Evolutionary conservation across 2,329 filamentous ascomycete species (phyloP).

Genomic region (Pseudogymnoascus sp.): DNA sequence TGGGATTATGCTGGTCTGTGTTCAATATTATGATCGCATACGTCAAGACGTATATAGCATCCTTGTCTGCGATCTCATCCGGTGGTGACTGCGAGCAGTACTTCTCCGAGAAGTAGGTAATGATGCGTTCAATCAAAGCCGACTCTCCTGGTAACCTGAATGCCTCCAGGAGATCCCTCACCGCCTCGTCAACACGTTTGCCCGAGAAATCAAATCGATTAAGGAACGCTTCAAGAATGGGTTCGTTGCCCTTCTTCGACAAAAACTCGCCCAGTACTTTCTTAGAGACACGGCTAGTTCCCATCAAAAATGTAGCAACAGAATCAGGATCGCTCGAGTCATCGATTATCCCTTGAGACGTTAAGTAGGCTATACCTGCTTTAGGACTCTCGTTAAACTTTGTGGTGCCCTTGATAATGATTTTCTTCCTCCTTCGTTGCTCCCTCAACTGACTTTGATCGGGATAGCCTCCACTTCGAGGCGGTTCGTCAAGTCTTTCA

Average conservation of each 20-base stretch:
- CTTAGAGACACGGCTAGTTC: constrained; percentile 83
- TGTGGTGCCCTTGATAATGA: constrained; percentile 77
- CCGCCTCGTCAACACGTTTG: constrained; percentile 82
- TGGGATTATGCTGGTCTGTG: constrained; percentile 93
- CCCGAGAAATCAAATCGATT: constrained; percentile 79
- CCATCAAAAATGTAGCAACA: constrained; percentile 79
- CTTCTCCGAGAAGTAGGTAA: constrained; percentile 78
- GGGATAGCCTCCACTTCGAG: constrained; percentile 56
- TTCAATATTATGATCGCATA: constrained; percentile 98
- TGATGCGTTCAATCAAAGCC: constrained; percentile 83
- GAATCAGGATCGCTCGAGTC: constrained; percentile 65
- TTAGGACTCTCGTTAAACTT: constrained; percentile 97
- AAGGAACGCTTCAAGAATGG: constrained; percentile 77
- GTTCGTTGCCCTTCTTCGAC: constrained; percentile 82
- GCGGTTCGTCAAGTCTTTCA: constrained; percentile 69
- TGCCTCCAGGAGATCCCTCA: constrained; percentile 77
- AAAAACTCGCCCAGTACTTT: constrained; percentile 85
- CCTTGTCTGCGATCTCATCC: constrained; percentile 71
- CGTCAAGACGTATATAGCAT: constrained; percentile 81
- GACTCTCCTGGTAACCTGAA: constrained; percentile 94
- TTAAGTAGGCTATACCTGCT: constrained; percentile 75
- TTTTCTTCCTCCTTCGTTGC: constrained; percentile 71
- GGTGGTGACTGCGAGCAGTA: constrained; percentile 66
- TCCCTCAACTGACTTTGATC: constrained; percentile 57
- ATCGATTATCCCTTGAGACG: constrained; percentile 76